phyloP scores from a whole-genome alignment of 768 basidiomycete species.

The Lactarius sp. region DNA sequence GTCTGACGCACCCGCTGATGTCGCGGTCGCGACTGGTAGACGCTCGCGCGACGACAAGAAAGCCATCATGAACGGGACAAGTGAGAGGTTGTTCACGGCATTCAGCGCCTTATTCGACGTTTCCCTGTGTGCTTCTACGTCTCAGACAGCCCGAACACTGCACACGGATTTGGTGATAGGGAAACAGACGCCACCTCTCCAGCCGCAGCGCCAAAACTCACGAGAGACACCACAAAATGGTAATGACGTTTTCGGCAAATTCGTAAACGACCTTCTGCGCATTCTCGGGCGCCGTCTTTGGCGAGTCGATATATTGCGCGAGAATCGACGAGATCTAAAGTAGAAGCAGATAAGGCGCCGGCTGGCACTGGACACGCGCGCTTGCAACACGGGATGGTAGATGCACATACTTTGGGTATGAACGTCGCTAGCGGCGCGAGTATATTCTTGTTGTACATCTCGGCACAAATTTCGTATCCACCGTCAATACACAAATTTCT shows the following conservation, averaged over 20 bases:
- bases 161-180: not conserved
- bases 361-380: not conserved
- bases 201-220: slow-evolving; percentile 42
- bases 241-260: slow-evolving; percentile 89
- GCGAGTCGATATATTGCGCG: slow-evolving; percentile 56
- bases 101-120: slow-evolving; percentile 89
- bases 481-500: slow-evolving; percentile 95
- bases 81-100: slow-evolving; percentile 75
- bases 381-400: too few relatives aligned
- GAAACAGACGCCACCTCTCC: too few relatives aligned
- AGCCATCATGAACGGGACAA: slow-evolving; percentile 85
- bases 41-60: slow-evolving; percentile 70
- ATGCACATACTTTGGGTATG: slow-evolving; percentile 61
- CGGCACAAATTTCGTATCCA: slow-evolving; percentile 90
- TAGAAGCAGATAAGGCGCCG: not conserved
- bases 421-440: slow-evolving; percentile 70
- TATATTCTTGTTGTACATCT: slow-evolving; percentile 97
- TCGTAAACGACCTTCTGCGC: slow-evolving; percentile 75
- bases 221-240: slow-evolving; percentile 91
- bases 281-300: slow-evolving; percentile 62
- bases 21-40: slow-evolving; percentile 65
- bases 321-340: slow-evolving; percentile 68
- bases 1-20: slow-evolving; percentile 62
- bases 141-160: slow-evolving; percentile 28
- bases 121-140: slow-evolving; percentile 47